Evolutionary conservation across 345 rosid species (phyloP), one percentile per base, ranked within the genome.

Genomic region (Erysimum cheiranthoides): DNA sequence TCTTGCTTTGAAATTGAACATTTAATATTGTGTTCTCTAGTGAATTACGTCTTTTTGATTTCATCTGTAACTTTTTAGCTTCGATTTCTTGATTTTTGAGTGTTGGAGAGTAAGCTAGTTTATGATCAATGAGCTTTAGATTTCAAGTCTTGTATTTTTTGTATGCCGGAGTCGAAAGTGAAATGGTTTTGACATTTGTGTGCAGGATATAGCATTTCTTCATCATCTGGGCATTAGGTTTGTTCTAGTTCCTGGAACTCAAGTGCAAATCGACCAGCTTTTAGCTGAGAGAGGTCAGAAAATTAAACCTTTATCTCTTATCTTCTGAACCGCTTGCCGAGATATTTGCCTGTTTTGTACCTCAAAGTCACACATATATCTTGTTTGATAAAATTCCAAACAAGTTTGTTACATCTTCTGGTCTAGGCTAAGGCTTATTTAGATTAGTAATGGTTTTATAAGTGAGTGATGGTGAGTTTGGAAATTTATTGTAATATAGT

Each of bases 171-270:
- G 12, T 54, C 12, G 2, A 42, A 50, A 42, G 30, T 64, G 34
- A 63, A 54, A 50, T 38, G 10, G 6, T 3, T 21, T 51, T 50
- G 32, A 34, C 2, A 12, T 59, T 21, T 21, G 8, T 27, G 51
- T 82, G 83, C 89, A 93, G 98, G 98, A 93, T 75, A 91, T 93
- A 61, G 96, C 97, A 21, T 89, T 93, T 68, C 89, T 93, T 78
- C 97, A 93, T 82, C 93, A 92, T 60, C 72, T 93, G 69, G 98
- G 98, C 39, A 88, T 93, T 36, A 84, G 68, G 76, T 93, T 93
- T 73, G 86, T 91, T 81, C 83, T 91, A 57, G 94, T 93, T 68
- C 96, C 97, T 1, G 96, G 98, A 32, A 91, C 94, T 35, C 96
- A 91, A 62, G 85, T 84, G 73, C 98, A 91, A 84, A 91, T 93